Conservation (phyloP, 2,329 filamentous ascomycete genomes). For the Exophiala lecanii-corni region DNA sequence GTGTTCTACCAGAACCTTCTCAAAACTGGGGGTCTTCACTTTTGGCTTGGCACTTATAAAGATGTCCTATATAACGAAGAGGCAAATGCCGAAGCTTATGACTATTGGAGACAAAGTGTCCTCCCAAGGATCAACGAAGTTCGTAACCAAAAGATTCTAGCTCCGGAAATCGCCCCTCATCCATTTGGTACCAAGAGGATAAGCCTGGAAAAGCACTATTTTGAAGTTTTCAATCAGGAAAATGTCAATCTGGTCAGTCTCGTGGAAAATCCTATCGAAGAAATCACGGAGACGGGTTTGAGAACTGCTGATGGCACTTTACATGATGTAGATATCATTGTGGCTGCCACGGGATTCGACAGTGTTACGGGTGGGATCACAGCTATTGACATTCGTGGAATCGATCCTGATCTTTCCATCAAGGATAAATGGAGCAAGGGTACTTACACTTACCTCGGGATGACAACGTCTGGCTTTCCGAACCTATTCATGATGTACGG, state of each 20-base stretch:
- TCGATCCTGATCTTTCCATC: constrained; percentile 26
- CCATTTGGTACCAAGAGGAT: constrained; percentile 52
- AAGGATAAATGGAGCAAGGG: constrained; percentile 25
- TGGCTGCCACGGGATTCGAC: constrained; percentile 43
- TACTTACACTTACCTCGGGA: constrained; percentile 38
- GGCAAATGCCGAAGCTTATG: constrained; percentile 50
- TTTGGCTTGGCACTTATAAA: constrained; percentile 48
- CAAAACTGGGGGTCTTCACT: constrained; percentile 50
- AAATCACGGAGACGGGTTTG: constrained; percentile 38
- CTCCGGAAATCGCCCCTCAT: constrained; percentile 48
- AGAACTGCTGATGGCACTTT: constrained; percentile 33
- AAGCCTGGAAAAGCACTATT: constrained; percentile 47
- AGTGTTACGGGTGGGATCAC: constrained; percentile 39
- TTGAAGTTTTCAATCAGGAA: constrained; percentile 43
- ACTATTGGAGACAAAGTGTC: constrained; percentile 52
- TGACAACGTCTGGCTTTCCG: constrained; percentile 38
- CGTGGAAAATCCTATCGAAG: constrained; percentile 39
- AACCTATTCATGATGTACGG: constrained; percentile 53
- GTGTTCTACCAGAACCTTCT: constrained; percentile 47
- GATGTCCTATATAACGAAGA: constrained; percentile 44
- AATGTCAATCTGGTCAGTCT: constrained; percentile 46
- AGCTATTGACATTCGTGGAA: constrained; percentile 35
- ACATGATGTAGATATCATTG: constrained; percentile 38
- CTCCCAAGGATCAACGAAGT: constrained; percentile 49
- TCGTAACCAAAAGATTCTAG: constrained; percentile 47